Evolutionary conservation across 2,329 filamentous ascomycete genomes (phyloP).

Genomic region (Leptographium galeiforme): DNA sequence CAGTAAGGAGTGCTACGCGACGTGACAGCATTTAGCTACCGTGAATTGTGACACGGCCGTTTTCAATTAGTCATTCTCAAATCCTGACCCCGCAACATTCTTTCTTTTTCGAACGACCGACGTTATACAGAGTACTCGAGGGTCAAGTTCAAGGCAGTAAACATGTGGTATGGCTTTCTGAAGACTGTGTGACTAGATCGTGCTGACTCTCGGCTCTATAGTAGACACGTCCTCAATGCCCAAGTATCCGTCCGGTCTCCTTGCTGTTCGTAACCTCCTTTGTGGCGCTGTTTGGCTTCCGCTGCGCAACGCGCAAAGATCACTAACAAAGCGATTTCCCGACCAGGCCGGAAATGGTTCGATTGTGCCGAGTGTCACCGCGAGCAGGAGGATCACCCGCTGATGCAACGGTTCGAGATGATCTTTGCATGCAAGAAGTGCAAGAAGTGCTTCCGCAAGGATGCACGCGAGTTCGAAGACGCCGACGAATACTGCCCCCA

Average conservation of each 20-base stretch:
- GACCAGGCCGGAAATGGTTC: conserved; percentile 84
- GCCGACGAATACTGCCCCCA: conserved; percentile 97
- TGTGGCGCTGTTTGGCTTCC: no score
- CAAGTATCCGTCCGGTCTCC: conserved; percentile 92
- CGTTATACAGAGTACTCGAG: neutral
- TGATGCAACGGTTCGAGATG: conserved; percentile 76
- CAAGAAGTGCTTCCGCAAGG: conserved; percentile 94
- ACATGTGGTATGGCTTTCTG: conserved; percentile 1
- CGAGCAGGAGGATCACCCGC: conserved; percentile 64
- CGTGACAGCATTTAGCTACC: no score
- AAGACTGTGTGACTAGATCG: neutral
- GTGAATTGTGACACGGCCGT: no score
- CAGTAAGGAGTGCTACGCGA: no score
- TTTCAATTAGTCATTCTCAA: no score
- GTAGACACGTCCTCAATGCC: conserved; percentile 96
- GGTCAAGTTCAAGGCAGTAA: neutral
- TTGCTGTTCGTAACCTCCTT: conserved; percentile 55
- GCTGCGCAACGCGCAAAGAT: neutral
- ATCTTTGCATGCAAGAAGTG: conserved; percentile 97
- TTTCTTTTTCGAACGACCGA: neutral
- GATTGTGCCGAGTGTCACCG: conserved; percentile 92
- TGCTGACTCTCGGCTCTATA: conserved; percentile 20
- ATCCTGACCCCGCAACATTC: no score
- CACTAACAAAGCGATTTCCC: neutral
- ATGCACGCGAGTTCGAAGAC: conserved; percentile 84